Base-by-base conservation (phyloP, 257 asterid genomes). In the Verbascum thapsus region DNA sequence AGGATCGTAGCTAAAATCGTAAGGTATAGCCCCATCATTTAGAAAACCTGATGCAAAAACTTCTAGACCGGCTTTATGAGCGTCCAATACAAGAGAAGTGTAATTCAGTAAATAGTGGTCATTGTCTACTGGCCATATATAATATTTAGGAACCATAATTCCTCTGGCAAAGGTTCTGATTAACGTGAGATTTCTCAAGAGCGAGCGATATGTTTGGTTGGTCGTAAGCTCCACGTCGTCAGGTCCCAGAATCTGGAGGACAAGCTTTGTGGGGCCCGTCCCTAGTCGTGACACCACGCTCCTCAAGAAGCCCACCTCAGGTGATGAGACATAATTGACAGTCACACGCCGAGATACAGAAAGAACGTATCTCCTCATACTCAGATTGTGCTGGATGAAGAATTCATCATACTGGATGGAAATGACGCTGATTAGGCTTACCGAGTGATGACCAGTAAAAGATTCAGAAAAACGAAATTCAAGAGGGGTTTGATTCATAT, bases 141-240 rank as follows among this genome's bases (percentile, higher is more conserved):
- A 87, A 45, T 6, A 0, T 69, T 92, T 92, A 57, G 99, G 97
- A 67, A 92, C 84, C 41, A 92, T 77, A 68, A 92, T 92, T 43
- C 91, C 99, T 3, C 85, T 49, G 22, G 99, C 96, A 66, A 92
- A 89, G 55, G 87, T 82, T 66, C 73, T 84, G 64, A 92, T 72
- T 7, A 76, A 70, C 13, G 91, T 83, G 43, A 92, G 95, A 70
- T 92, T 87, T 15, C 40, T 71, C 80, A 80, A 63, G 26, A 89
- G 85, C 17, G 91, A 76, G 50, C 73, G 73, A 7, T 87, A 92
- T 51, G 94, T 85, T 71, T 75, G 90, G 77, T 87, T 92, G 32
- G 87, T 80, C 26, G 97, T 74, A 68, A 87, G 90, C 77, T 92
- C 99, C 32, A 69, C 53, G 4, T 74, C 88, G 7, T 63, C 74